Conservation (phyloP, 176 grass and related monocot genomes). For the Phragmites australis region DNA sequence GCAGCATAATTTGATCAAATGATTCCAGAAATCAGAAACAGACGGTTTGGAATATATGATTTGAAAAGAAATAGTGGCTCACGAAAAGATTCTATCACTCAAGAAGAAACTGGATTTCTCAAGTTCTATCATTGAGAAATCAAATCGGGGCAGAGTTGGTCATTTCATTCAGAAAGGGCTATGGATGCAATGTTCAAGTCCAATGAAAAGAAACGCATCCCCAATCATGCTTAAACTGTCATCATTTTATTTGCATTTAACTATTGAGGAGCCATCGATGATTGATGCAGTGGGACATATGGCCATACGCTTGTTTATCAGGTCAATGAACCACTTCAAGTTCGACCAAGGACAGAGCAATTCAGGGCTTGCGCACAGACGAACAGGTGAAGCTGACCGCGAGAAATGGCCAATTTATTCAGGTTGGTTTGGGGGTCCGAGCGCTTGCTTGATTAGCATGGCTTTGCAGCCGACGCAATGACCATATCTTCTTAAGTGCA, state of each 20-base stretch:
- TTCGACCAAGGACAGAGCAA: neutral
- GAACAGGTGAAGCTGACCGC: neutral
- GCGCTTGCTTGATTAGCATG: neutral
- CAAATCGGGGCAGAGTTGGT: neutral
- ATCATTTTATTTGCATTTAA: conserved; percentile 20
- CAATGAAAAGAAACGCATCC: neutral
- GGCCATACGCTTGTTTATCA: neutral
- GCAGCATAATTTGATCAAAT: too few relatives aligned
- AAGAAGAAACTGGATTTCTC: neutral
- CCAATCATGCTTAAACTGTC: neutral
- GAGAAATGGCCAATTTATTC: neutral
- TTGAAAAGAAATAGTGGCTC: too few relatives aligned
- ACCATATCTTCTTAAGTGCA: too few relatives aligned
- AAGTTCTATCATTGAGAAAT: neutral
- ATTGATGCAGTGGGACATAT: neutral
- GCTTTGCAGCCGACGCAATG: too few relatives aligned
- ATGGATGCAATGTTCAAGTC: neutral
- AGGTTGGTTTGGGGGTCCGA: neutral
- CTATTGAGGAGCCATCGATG: neutral
- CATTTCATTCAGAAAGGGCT: neutral
- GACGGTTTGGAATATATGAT: too few relatives aligned
- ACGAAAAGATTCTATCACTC: neutral
- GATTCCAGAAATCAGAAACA: too few relatives aligned
- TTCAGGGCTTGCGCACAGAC: neutral
- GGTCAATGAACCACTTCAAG: conserved; percentile 6